Percentiles rank a stretch among this genome's conserved stretches.
phyloP scores from a whole-genome alignment of 169 alveolate species.

The Cyclospora cayetanensis region DNA sequence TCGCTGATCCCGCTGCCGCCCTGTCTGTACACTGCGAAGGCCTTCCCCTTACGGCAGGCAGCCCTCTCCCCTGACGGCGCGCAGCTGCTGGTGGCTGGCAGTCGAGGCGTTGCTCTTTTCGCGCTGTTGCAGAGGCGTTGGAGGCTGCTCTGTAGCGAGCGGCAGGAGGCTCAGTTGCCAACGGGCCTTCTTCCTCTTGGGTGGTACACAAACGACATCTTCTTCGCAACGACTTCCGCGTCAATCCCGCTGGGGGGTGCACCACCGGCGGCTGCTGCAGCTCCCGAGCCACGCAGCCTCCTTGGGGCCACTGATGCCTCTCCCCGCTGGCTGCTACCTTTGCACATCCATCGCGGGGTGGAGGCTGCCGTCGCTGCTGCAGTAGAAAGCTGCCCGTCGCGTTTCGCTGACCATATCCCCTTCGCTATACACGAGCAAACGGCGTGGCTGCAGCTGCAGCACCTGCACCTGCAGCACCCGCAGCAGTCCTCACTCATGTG shows the following conservation, averaged over 20 bases:
- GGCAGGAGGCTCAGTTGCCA: slow-evolving; percentile 74
- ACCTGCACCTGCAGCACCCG: slow-evolving; percentile 10
- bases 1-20: slow-evolving; percentile 77
- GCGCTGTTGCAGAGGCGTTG: slow-evolving; percentile 74
- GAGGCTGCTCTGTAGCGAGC: slow-evolving; percentile 74
- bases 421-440: slow-evolving; percentile 38
- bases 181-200: slow-evolving; percentile 79
- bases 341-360: background rate
- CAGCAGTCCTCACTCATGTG: slow-evolving; percentile 20
- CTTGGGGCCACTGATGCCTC: slow-evolving; percentile 2
- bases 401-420: slow-evolving; percentile 36
- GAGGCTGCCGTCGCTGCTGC: slow-evolving; percentile 34
- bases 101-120: slow-evolving; percentile 76
- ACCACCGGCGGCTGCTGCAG: slow-evolving; percentile 43
- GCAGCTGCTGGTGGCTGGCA: slow-evolving; percentile 72
- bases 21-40: slow-evolving; percentile 72
- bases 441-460: slow-evolving; percentile 57
- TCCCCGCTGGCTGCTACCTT: slow-evolving; percentile 35
- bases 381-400: slow-evolving; percentile 43
- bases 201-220: slow-evolving; percentile 76
- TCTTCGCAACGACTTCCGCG: slow-evolving; percentile 70
- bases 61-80: slow-evolving; percentile 70
- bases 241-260: slow-evolving; percentile 3
- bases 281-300: slow-evolving; percentile 61
- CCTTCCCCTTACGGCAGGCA: slow-evolving; percentile 78